phyloP scores from a whole-genome alignment of 306 rosid genomes.

The Fragaria vesca region DNA sequence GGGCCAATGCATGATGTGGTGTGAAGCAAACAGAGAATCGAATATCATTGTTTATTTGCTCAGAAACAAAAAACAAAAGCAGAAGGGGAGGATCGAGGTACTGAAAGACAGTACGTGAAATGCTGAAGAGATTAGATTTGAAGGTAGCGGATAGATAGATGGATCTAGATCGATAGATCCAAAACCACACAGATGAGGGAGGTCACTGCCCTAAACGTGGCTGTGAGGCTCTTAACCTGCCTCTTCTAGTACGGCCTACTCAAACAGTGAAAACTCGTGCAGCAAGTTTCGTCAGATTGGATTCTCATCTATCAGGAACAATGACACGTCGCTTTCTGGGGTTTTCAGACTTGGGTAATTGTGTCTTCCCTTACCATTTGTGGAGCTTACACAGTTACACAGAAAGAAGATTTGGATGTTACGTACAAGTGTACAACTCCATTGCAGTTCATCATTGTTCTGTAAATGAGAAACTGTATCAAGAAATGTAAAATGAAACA shows the following conservation, averaged over 20 bases:
- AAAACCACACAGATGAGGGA: background rate
- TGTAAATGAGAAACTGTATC: background rate
- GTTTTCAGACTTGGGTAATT: background rate
- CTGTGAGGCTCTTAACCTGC: background rate
- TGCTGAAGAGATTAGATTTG: background rate
- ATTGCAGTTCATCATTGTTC: background rate
- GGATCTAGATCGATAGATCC: background rate
- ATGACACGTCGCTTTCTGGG: background rate
- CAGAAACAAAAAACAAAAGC: background rate
- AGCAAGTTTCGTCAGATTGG: background rate
- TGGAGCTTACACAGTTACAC: background rate
- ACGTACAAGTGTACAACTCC: background rate
- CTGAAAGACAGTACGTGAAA: background rate
- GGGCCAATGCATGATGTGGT: background rate
- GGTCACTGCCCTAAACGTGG: background rate
- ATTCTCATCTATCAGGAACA: slow-evolving; percentile 4
- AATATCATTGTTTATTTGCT: background rate
- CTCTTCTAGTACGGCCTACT: background rate
- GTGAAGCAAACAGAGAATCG: background rate
- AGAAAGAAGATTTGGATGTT: background rate
- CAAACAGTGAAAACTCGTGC: background rate
- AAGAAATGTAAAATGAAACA: background rate
- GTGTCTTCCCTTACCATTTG: background rate
- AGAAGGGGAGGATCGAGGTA: background rate
- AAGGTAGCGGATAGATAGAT: background rate